These are phyloP conservation scores for Acanthochlamys bracteata DNA, from an alignment of 106 monocot genomes.

Conservation along the genomic window DNA sequence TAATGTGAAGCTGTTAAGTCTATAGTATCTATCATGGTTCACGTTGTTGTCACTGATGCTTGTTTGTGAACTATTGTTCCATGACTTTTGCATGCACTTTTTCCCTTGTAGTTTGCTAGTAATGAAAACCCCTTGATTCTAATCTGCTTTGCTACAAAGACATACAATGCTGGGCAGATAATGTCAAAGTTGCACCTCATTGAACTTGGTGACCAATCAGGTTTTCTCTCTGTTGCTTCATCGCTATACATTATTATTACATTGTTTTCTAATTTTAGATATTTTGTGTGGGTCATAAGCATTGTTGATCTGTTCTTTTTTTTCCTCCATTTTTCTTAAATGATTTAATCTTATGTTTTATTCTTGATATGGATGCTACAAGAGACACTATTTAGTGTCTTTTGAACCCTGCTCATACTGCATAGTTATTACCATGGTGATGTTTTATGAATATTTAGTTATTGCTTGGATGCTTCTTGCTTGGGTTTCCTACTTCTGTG, in stretches of 20 bases:
- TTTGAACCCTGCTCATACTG: too few species aligned
- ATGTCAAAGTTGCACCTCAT: constrained; percentile 92
- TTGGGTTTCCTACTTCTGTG: not conserved
- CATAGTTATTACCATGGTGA: too few species aligned
- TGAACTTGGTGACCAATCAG: constrained; percentile 98
- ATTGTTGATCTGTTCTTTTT: too few species aligned
- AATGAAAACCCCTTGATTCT: constrained; percentile 84
- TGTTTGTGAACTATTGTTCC: not conserved
- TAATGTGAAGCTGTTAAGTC: constrained; percentile 29
- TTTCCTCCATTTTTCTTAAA: too few species aligned
- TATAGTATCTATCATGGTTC: not conserved
- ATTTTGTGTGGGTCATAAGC: too few species aligned
- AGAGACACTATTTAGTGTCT: too few species aligned
- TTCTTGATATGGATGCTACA: too few species aligned
- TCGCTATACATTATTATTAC: too few species aligned
- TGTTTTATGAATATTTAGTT: not conserved
- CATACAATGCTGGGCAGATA: constrained; percentile 83
- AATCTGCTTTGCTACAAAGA: constrained; percentile 90
- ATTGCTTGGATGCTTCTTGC: not conserved
- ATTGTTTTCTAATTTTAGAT: too few species aligned
- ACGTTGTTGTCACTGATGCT: not conserved
- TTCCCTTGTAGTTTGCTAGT: constrained; percentile 45
- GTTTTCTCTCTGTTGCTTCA: too few species aligned
- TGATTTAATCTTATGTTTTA: too few species aligned
- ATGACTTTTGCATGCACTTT: not conserved